Evolutionary conservation across 2,329 filamentous ascomycete species (phyloP).

Genomic region (Hyphodiscus sp.): DNA sequence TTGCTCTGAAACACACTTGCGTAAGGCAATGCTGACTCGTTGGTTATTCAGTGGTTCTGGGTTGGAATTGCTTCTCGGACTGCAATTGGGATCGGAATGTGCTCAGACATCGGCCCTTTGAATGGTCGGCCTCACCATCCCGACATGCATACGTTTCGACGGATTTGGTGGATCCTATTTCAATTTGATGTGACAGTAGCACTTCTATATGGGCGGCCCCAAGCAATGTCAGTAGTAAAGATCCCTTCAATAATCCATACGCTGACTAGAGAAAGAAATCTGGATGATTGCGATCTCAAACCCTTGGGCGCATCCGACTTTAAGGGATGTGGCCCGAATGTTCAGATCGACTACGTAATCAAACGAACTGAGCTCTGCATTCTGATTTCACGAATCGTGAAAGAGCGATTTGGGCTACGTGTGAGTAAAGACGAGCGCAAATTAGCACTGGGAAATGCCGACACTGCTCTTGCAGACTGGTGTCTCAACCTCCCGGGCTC

Average conservation of each 20-base stretch:
- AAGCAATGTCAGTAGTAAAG: conserved; percentile 34
- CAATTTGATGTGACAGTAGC: conserved; percentile 47
- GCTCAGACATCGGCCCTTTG: conserved; percentile 70
- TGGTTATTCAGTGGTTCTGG: conserved; percentile 65
- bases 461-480: conserved; percentile 3
- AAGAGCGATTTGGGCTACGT: conserved; percentile 31
- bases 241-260: no score
- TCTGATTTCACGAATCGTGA: conserved; percentile 39
- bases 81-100: conserved; percentile 80
- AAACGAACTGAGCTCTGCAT: conserved; percentile 44
- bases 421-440: conserved; percentile 1
- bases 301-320: conserved; percentile 40
- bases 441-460: not conserved
- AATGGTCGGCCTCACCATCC: not conserved
- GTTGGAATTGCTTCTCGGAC: conserved; percentile 82
- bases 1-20: no score
- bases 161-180: conserved; percentile 19
- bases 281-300: conserved; percentile 45
- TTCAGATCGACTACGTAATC: conserved; percentile 39
- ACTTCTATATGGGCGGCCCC: conserved; percentile 51
- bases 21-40: no score
- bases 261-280: conserved; percentile 28
- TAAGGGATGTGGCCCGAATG: conserved; percentile 37
- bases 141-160: conserved; percentile 8
- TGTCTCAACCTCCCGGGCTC: not conserved